Percentiles rank a stretch among this genome's conserved stretches.
Conservation (phyloP, 2,329 filamentous ascomycete species). For the Sporothrix euskadiensis region DNA sequence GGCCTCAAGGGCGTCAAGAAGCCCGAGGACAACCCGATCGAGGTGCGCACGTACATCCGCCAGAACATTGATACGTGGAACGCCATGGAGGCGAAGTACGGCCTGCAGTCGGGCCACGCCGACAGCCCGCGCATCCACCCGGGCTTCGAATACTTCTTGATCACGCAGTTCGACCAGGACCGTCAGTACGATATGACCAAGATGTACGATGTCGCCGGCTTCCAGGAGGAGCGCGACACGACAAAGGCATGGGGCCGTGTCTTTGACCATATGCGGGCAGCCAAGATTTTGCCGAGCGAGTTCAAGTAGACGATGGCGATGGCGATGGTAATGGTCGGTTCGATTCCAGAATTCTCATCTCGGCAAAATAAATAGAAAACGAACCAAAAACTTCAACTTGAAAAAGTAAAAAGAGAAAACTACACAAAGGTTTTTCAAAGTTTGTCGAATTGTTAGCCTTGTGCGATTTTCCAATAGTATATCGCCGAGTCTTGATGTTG, state of each 20-base stretch:
- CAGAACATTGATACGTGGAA: constrained; percentile 39
- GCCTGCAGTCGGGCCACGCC: constrained; percentile 42
- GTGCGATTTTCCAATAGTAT: background rate
- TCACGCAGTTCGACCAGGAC: constrained; percentile 48
- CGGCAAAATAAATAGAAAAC: background rate
- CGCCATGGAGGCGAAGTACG: constrained; percentile 40
- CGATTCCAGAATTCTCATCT: background rate
- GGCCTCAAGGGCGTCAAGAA: constrained; percentile 35
- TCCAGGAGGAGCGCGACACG: constrained; percentile 45
- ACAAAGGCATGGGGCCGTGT: constrained; percentile 43
- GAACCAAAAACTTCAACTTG: background rate
- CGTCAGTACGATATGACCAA: constrained; percentile 48
- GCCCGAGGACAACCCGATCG: constrained; percentile 36
- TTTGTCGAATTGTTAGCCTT: background rate
- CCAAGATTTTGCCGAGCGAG: constrained; percentile 26
- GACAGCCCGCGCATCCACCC: constrained; percentile 41
- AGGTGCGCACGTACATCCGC: constrained; percentile 41
- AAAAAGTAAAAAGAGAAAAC: background rate
- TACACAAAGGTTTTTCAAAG: background rate
- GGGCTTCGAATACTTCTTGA: constrained; percentile 46
- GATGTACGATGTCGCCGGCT: constrained; percentile 44
- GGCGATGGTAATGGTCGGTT: background rate
- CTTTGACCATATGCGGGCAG: constrained; percentile 43
- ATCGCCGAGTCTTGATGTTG: background rate
- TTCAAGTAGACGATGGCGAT: background rate